Conservation (phyloP, 2,329 filamentous ascomycete species). For the Fusarium begoniae region DNA sequence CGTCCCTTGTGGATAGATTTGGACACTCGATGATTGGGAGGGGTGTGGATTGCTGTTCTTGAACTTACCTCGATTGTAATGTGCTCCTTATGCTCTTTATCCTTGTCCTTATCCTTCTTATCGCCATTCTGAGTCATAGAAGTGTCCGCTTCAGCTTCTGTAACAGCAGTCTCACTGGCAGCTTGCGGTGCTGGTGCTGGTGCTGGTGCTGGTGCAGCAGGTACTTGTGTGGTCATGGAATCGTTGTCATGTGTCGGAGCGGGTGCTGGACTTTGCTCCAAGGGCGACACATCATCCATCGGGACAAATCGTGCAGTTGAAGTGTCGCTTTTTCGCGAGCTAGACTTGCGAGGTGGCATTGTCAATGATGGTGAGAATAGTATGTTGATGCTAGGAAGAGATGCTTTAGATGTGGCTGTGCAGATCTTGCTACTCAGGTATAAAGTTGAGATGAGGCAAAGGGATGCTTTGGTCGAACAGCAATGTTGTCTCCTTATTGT, state of each 20-base stretch:
- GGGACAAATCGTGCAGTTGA: constrained; percentile 57
- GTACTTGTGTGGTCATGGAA: constrained; percentile 29
- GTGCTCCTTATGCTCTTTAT: constrained; percentile 47
- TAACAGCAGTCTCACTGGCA: neutral
- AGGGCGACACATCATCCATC: constrained; percentile 51
- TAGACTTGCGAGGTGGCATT: constrained; percentile 68
- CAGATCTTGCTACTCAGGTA: neutral
- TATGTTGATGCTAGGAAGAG: neutral
- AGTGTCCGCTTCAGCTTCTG: constrained; percentile 21
- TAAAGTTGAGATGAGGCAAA: neutral
- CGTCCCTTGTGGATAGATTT: neutral
- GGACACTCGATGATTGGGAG: neutral
- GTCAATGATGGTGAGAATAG: constrained; percentile 14
- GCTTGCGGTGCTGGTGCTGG: constrained; percentile 16
- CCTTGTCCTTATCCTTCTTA: constrained; percentile 45
- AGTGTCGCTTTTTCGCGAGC: constrained; percentile 57
- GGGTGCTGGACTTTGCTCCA: constrained; percentile 27
- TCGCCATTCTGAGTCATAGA: constrained; percentile 40
- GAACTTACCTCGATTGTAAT: constrained; percentile 63
- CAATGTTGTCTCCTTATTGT: neutral
- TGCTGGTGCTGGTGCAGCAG: neutral
- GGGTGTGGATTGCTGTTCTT: neutral
- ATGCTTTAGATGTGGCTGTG: neutral
- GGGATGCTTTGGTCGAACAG: neutral
- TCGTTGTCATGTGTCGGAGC: constrained; percentile 25